Conservation (phyloP, 2,329 filamentous ascomycete species). For the Talaromyces sp. region DNA sequence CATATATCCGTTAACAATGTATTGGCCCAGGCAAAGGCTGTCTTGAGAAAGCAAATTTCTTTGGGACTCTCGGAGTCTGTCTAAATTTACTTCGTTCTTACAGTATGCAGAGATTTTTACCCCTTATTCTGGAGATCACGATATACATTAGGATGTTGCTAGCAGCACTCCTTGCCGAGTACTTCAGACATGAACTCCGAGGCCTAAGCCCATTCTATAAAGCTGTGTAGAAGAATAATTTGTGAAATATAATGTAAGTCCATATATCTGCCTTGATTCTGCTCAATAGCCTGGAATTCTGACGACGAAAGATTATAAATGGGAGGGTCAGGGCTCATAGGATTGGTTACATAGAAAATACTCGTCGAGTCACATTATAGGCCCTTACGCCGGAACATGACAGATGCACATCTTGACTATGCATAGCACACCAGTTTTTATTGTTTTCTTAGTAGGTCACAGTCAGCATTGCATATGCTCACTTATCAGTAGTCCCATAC, state of each 20-base stretch:
- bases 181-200: neutral
- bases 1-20: neutral
- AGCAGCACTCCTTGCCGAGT: neutral
- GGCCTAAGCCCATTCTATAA: neutral
- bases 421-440: neutral
- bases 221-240: neutral
- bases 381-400: neutral
- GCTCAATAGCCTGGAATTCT: neutral
- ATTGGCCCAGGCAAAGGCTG: neutral
- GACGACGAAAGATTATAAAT: neutral
- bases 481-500: neutral
- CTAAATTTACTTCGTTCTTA: neutral
- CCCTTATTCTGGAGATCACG: neutral
- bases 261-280: neutral
- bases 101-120: neutral
- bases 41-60: neutral
- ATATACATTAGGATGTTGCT: neutral
- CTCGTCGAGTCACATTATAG: neutral
- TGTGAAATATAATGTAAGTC: neutral
- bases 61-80: neutral
- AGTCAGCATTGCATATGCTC: constrained; percentile 1
- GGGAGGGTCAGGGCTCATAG: neutral
- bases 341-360: neutral
- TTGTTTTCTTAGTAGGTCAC: neutral
- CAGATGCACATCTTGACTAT: neutral